Evolutionary conservation across 306 rosid genomes (phyloP).

Genomic region (Vigna angularis): DNA sequence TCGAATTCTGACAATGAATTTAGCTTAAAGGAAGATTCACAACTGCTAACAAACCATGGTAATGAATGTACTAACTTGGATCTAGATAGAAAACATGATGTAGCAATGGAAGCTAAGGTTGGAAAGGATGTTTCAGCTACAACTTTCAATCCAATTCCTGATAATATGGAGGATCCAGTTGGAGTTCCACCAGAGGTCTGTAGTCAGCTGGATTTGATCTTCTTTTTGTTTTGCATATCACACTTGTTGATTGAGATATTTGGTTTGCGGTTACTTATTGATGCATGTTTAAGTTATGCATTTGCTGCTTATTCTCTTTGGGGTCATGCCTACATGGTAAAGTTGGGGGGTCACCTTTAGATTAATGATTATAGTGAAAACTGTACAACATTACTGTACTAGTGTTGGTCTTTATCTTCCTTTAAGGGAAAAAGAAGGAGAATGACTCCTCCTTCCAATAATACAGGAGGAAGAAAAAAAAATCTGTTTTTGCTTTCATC

Average conservation of each 20-base stretch:
- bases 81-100: conserved; percentile 56
- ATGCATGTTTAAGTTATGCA: conserved; percentile 12
- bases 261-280: conserved; percentile 12
- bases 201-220: conserved; percentile 27
- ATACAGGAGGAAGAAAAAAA: neutral
- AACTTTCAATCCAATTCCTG: conserved; percentile 45
- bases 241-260: conserved; percentile 38
- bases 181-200: conserved; percentile 97
- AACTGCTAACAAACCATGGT: conserved; percentile 51
- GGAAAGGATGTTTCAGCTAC: conserved; percentile 54
- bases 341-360: neutral
- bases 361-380: conserved; percentile 6
- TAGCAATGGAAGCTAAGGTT: conserved; percentile 48
- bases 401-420: neutral
- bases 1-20: conserved; percentile 83
- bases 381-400: neutral
- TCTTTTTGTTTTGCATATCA: neutral
- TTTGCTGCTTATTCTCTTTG: conserved; percentile 11
- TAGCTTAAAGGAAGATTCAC: conserved; percentile 65
- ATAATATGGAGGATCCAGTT: conserved; percentile 64
- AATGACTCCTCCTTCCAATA: neutral
- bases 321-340: conserved; percentile 7
- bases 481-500: neutral
- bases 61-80: conserved; percentile 52
- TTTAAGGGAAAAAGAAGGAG: neutral